phyloP scores from a whole-genome alignment of 768 basidiomycete genomes.

The Rhizopogon vulgaris region DNA sequence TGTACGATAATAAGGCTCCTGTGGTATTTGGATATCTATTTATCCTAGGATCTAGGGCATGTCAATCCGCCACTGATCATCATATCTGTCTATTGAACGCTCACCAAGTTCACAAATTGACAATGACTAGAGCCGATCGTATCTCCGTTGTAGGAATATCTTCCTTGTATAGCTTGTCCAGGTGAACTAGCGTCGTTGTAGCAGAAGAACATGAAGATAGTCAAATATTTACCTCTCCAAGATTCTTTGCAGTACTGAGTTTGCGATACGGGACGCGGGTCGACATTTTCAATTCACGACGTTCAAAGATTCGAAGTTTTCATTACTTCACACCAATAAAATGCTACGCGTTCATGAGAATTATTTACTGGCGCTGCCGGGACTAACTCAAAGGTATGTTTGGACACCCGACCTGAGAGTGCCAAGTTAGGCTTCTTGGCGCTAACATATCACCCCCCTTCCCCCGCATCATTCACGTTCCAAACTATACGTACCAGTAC shows the following conservation, averaged over 20 bases:
- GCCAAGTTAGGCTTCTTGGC: no score
- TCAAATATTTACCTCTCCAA: no score
- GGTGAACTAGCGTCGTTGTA: not conserved
- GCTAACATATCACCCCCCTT: no score
- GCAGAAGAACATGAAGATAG: not conserved
- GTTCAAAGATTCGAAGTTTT: no score
- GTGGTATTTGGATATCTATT: no score
- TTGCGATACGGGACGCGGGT: not conserved
- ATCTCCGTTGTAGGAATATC: not conserved
- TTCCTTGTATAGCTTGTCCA: not conserved
- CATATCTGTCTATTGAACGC: not conserved
- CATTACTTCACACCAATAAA: no score
- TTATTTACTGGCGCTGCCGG: no score
- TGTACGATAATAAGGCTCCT: not conserved
- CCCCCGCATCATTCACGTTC: no score
- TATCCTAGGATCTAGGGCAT: not conserved
- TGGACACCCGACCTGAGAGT: no score
- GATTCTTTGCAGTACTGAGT: not conserved
- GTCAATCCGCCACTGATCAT: not conserved
- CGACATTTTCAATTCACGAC: not conserved
- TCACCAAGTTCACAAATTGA: not conserved
- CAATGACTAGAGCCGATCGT: not conserved
- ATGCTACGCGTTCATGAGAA: no score
- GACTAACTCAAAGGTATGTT: no score
- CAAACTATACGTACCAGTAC: no score